Conservation (phyloP, 2,329 filamentous ascomycete species). For the Cercospora janseana region DNA sequence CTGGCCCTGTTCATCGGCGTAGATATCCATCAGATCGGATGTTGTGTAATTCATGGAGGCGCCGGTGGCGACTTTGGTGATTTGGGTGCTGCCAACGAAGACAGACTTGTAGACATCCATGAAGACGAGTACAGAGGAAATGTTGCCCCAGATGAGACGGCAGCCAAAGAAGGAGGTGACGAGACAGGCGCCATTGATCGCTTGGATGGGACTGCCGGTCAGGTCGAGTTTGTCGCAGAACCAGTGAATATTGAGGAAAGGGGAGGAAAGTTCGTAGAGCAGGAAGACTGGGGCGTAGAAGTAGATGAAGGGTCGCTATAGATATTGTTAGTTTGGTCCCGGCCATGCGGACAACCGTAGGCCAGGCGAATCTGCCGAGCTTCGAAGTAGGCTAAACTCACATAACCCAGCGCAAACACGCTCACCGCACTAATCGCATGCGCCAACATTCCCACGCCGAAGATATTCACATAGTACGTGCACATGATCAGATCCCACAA, state of each 20-base stretch:
- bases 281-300: constrained; percentile 80
- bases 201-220: constrained; percentile 70
- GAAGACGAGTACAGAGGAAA: constrained; percentile 64
- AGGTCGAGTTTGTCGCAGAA: constrained; percentile 84
- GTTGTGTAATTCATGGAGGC: constrained; percentile 22
- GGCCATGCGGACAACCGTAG: neutral
- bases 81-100: constrained; percentile 22
- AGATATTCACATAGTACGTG: constrained; percentile 64
- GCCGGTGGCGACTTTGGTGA: constrained; percentile 23
- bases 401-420: constrained; percentile 76
- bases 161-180: constrained; percentile 73
- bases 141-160: constrained; percentile 75
- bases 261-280: constrained; percentile 81
- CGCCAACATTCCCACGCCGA: constrained; percentile 72
- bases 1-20: constrained; percentile 28
- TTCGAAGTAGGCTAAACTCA: constrained; percentile 52
- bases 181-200: constrained; percentile 73
- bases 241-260: constrained; percentile 87
- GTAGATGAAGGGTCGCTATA: constrained; percentile 76
- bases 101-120: constrained; percentile 62
- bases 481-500: constrained; percentile 77
- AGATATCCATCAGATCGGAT: constrained; percentile 26
- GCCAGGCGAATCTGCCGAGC: too few species aligned
- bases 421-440: constrained; percentile 72
- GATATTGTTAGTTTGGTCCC: neutral